These are phyloP conservation scores for Lactarius tabidus DNA, from an alignment of 768 basidiomycete species.

Conservation along the genomic window DNA sequence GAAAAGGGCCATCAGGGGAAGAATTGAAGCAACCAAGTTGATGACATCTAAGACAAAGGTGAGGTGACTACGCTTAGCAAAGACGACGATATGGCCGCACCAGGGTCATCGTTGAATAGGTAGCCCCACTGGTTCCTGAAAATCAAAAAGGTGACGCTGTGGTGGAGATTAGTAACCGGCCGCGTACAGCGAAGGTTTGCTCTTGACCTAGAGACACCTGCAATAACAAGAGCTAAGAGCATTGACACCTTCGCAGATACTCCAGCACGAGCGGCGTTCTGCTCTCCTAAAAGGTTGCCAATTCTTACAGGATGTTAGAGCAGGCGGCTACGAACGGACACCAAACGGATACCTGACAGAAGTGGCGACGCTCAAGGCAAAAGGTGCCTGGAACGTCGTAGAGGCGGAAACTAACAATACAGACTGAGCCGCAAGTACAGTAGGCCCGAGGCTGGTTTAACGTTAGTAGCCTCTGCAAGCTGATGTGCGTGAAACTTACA, in stretches of 20 bases:
- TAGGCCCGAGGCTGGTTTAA: constrained; percentile 62
- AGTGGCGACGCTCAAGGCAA: constrained; percentile 74
- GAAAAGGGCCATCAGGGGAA: constrained; percentile 67
- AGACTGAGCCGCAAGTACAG: constrained; percentile 82
- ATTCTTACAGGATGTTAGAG: constrained; percentile 44
- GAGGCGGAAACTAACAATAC: constrained; percentile 75
- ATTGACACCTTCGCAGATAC: constrained; percentile 64
- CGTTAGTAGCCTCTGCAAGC: constrained; percentile 23
- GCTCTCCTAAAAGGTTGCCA: constrained; percentile 85
- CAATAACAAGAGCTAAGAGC: constrained; percentile 59
- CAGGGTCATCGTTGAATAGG: constrained; percentile 56
- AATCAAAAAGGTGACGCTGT: constrained; percentile 41
- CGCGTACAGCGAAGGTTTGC: not conserved
- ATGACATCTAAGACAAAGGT: constrained; percentile 35
- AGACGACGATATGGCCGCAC: constrained; percentile 25
- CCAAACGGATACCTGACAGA: constrained; percentile 63
- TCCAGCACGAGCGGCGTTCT: constrained; percentile 66
- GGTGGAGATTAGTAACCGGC: not conserved
- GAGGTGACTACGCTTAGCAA: not conserved
- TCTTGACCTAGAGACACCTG: constrained; percentile 58
- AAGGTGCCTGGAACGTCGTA: constrained; percentile 79
- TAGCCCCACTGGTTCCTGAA: constrained; percentile 50
- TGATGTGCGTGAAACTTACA: constrained; percentile 33
- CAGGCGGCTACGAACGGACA: not conserved
- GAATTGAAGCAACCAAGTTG: constrained; percentile 46